Evolutionary conservation across 1,284 basidiomycete genomes (phyloP).

Genomic region (Singerocomus inundabilis): DNA sequence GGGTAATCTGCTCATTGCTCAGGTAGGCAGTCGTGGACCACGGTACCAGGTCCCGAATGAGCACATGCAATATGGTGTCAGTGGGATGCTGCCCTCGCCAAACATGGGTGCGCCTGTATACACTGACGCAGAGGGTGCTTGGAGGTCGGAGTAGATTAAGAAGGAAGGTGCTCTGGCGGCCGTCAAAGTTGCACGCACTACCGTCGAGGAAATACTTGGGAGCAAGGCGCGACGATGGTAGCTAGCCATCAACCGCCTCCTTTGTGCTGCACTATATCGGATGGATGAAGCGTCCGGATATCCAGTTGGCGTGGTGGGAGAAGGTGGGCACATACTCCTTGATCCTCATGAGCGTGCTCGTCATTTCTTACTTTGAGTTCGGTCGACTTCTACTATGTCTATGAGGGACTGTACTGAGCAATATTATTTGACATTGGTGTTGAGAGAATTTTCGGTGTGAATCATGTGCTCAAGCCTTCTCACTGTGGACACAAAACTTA

Average conservation of each 20-base stretch:
- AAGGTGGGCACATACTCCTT: slow-evolving; percentile 88
- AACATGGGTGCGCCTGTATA: slow-evolving; percentile 26
- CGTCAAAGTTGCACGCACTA: slow-evolving; percentile 58
- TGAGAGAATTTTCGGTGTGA: no score
- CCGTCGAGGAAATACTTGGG: slow-evolving; percentile 88
- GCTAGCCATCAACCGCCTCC: slow-evolving; percentile 75
- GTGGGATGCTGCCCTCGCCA: slow-evolving; percentile 51
- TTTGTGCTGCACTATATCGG: slow-evolving; percentile 72
- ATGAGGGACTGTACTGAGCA: no score
- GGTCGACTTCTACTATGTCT: slow-evolving; percentile 83
- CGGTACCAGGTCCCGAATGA: no score
- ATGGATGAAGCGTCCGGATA: slow-evolving; percentile 93
- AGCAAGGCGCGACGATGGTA: no score
- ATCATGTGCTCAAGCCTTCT: no score
- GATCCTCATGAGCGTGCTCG: no score
- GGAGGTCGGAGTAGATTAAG: no score
- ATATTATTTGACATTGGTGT: no score
- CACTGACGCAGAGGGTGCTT: slow-evolving; percentile 44
- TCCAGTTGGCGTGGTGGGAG: slow-evolving; percentile 95
- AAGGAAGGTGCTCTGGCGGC: slow-evolving; percentile 48
- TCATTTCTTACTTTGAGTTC: slow-evolving; percentile 92
- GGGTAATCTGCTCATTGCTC: no score
- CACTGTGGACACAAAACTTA: no score
- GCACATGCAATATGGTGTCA: no score
- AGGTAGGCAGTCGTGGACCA: no score